A percentile compares a stretch with the other conserved stretches of the same genome.
These are phyloP conservation scores for Eutrema salsugineum DNA, from an alignment of 441 rosid species.

Conservation along the genomic window DNA sequence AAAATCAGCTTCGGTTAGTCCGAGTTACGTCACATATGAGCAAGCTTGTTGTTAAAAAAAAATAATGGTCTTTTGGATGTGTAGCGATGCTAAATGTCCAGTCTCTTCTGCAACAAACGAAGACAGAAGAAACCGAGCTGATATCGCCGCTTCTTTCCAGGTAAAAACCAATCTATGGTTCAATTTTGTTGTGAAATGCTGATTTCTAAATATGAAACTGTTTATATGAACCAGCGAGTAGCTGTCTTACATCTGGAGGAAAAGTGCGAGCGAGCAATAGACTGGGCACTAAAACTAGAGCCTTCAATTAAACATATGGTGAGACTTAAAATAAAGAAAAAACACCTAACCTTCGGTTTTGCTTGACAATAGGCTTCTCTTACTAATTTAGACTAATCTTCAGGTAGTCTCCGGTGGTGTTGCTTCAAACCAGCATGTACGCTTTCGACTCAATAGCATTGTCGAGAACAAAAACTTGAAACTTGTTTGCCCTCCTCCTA, in stretches of 20 bases:
- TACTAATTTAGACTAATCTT: constrained; percentile 18
- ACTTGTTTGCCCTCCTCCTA: constrained; percentile 86
- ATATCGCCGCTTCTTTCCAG: constrained; percentile 97
- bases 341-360: background rate
- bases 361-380: background rate
- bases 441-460: constrained; percentile 57
- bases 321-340: constrained; percentile 7
- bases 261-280: constrained; percentile 85
- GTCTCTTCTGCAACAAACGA: constrained; percentile 61
- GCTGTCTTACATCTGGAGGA: constrained; percentile 96
- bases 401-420: constrained; percentile 98
- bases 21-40: background rate
- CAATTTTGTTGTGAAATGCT: background rate
- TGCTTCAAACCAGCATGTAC: constrained; percentile 81
- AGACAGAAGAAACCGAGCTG: constrained; percentile 83
- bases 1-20: constrained; percentile 2
- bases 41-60: background rate
- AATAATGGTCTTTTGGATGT: constrained; percentile 14
- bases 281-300: constrained; percentile 85
- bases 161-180: constrained; percentile 28
- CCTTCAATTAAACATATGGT: constrained; percentile 86
- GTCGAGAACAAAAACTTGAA: constrained; percentile 62
- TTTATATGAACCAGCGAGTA: constrained; percentile 57
- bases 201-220: background rate
- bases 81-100: constrained; percentile 68